Base-by-base conservation (phyloP, 139 green algal genomes). In the Chlamydomonas incerta region DNA sequence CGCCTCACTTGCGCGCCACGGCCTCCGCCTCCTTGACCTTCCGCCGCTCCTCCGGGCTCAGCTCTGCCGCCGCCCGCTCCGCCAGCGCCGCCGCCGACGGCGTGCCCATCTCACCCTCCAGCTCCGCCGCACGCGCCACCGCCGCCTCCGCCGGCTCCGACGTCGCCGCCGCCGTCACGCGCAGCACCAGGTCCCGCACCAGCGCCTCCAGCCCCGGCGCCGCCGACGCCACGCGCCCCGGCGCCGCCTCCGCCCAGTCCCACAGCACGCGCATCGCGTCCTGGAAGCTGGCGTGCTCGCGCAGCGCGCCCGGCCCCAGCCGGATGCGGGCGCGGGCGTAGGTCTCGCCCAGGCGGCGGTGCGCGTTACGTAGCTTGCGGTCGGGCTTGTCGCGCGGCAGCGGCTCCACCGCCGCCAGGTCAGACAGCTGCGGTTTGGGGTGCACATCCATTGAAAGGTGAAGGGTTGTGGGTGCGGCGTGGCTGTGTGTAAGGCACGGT, bases 211-310 rank as follows among this genome's bases (percentile, higher is more conserved):
- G 57, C 80, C 81, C 70, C 52, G 35, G 55, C 34, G 69, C 81
- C 29, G 57, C 46, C 34, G 57, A 31, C 23, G 57, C 82, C 41
- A 87, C 58, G 15, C 33, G 14, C 13, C 14, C 37, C n/a, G 55
- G 55, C 11, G 55, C 35, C n/a, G 41, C 72, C 21, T 28, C n/a
- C 57, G 60, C 70, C 82, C 82, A 87, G 37, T 82, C 71, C 82
- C 71, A 72, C 82, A 81, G n/a, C 72, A 87, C 71, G 0, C 82
- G 57, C 82, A 87, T 26, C 37, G 81, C 17, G 70, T 87, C 82
- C 71, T 87, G 82, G 8, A 65, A 9, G 31, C 71, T 68, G 8
- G 71, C 82, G 21, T 87, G 71, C 10, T 74, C 60, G 24, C 24
- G 26, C 18, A 66, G 18, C 23, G 60, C 55, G 20, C 55, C 55